Evolutionary conservation across 352 stramenopile genomes (phyloP).

Genomic region (Plasmopara viticola): DNA sequence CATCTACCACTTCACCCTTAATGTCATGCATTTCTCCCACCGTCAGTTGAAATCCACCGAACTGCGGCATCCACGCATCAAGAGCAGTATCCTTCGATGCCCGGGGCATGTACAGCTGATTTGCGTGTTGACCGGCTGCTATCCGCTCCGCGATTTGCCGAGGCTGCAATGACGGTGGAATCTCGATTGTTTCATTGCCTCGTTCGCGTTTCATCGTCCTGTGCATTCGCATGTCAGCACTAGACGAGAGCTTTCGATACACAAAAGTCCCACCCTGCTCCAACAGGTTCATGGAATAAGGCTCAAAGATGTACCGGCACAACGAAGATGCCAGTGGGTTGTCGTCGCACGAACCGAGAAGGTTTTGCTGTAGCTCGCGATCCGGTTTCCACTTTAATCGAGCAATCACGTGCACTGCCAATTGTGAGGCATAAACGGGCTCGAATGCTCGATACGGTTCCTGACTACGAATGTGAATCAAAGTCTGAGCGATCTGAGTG

Average conservation of each 20-base stretch:
- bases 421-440: not conserved
- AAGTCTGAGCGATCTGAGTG: not conserved
- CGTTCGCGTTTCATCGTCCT: constrained; percentile 14
- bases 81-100: constrained; percentile 26
- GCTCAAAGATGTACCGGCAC: constrained; percentile 35
- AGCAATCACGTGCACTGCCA: constrained; percentile 31
- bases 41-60: constrained; percentile 30
- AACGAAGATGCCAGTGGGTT: constrained; percentile 25
- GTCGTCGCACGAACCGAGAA: constrained; percentile 23
- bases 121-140: constrained; percentile 12
- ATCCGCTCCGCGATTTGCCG: constrained; percentile 20
- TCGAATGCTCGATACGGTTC: not conserved
- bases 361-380: constrained; percentile 3
- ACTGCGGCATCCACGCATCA: constrained; percentile 25
- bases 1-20: not conserved
- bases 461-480: constrained; percentile 1
- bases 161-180: constrained; percentile 7
- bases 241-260: constrained; percentile 19
- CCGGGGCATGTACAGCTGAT: constrained; percentile 27
- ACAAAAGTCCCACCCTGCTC: constrained; percentile 20
- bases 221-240: not conserved
- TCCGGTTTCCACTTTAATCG: constrained; percentile 18
- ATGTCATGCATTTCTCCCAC: constrained; percentile 5
- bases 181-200: constrained; percentile 13
- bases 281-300: constrained; percentile 28